phyloP scores from a whole-genome alignment of 441 rosid species.

The Arabidopsis lyrata region DNA sequence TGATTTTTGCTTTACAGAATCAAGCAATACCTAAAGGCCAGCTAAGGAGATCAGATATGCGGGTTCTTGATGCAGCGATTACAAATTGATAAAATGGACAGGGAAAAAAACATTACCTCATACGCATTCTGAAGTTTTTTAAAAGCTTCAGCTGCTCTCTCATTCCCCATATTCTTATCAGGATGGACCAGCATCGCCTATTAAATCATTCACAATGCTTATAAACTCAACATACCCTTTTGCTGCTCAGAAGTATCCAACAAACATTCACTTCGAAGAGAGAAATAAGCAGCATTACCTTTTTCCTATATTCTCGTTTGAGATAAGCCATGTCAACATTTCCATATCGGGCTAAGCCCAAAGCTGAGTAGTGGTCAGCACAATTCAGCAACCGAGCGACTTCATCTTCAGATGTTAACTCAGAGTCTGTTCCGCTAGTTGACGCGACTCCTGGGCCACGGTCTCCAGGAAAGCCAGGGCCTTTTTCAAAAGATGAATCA shows the following conservation, averaged over 20 bases:
- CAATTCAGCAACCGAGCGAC: slow-evolving; percentile 82
- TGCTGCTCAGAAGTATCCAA: slow-evolving; percentile 10
- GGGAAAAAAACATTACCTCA: slow-evolving; percentile 60
- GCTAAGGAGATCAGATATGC: slow-evolving; percentile 25
- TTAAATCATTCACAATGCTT: slow-evolving; percentile 32
- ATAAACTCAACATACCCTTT: slow-evolving; percentile 7
- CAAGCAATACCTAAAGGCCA: slow-evolving; percentile 72
- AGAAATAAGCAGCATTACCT: slow-evolving; percentile 56
- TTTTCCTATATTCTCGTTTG: slow-evolving; percentile 93
- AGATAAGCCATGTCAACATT: slow-evolving; percentile 72
- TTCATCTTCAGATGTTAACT: slow-evolving; percentile 92
- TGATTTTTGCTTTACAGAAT: slow-evolving; percentile 79
- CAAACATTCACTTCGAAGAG: slow-evolving; percentile 18
- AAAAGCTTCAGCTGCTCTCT: slow-evolving; percentile 97
- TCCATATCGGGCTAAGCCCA: slow-evolving; percentile 75
- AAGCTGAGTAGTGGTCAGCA: slow-evolving; percentile 80
- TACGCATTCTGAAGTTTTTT: slow-evolving; percentile 98
- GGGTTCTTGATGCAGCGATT: slow-evolving; percentile 15
- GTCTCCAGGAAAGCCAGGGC: slow-evolving; percentile 71
- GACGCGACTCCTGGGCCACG: slow-evolving; percentile 80
- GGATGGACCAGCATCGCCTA: slow-evolving; percentile 99
- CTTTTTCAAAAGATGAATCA: slow-evolving; percentile 65
- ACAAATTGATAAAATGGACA: slow-evolving; percentile 36
- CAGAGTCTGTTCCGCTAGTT: slow-evolving; percentile 86
- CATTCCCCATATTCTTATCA: slow-evolving; percentile 98